Base-by-base conservation (phyloP, 495 filamentous ascomycete genomes). In the Poronia punctata region DNA sequence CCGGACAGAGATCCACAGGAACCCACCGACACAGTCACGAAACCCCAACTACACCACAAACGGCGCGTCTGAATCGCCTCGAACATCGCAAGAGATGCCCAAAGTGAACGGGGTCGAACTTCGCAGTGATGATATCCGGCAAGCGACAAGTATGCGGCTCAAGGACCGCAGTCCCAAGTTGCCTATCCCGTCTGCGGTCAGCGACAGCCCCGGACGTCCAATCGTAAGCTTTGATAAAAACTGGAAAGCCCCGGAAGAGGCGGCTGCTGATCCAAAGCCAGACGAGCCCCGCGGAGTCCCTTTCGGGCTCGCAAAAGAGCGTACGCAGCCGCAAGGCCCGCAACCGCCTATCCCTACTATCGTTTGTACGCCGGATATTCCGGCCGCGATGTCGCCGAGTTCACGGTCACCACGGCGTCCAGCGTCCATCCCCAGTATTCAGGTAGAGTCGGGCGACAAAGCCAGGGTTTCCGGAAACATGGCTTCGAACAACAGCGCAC, bases 161-260 rank as follows among this genome's bases (percentile, higher is more conserved):
- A 86, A 76, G 48, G 86, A 95, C 57, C 79, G 88, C 51, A 95
- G 88, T 54, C 64, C 82, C 35, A 90, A 83, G 50, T 64, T 95
- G 21, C 88, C 88, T 4, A 88, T 79, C 53, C 88, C 88, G 50
- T 84, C 84, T 20, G 75, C 85, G 27, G 86, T 95, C 57, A 92
- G 85, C 65, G 80, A 93, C 62, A 80, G 71, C 46, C 78, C 82
- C 38, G 84, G 86, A 38, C 76, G 88, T 52, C 88, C 87, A 36
- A 95, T 95, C 61, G 86, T 95, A 67, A 95, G 88, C 72, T 95
- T 95, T 69, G 77, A 88, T 59, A 70, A 68, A 49, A 69, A 80
- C 60, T 92, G 85, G 87, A 83, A 80, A 64, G 76, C 85, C 40
- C 68, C 60, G 46, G 72, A 55, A 41, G 71, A 72, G 60, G 66